These are phyloP conservation scores for Parachaetomium inaequale DNA, from an alignment of 495 filamentous ascomycete species.

Conservation along the genomic window DNA sequence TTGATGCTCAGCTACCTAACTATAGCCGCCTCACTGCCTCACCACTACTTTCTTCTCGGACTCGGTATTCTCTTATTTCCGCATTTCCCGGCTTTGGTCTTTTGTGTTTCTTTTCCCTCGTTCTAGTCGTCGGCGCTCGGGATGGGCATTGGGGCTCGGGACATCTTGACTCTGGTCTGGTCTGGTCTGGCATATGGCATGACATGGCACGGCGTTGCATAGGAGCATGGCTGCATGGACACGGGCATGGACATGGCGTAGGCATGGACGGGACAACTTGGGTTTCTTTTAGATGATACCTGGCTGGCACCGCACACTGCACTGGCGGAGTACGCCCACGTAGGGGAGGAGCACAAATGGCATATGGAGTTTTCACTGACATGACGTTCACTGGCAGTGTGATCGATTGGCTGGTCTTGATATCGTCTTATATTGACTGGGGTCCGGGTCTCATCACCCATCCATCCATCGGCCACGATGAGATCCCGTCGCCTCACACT, in stretches of 20 bases:
- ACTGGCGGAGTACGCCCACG: neutral
- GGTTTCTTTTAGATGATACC: neutral
- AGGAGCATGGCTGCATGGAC: too few species aligned
- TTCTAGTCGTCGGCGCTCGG: neutral
- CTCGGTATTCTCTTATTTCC: neutral
- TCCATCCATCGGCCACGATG: too few species aligned
- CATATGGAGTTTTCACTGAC: neutral
- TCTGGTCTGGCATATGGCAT: slow-evolving; percentile 3
- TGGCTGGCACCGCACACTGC: neutral
- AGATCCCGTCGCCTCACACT: too few species aligned
- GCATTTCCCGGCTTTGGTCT: neutral
- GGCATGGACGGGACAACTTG: neutral
- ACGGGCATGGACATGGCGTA: neutral
- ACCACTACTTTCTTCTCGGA: neutral
- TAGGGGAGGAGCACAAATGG: neutral
- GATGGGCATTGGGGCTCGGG: neutral
- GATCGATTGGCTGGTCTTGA: too few species aligned
- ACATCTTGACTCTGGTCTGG: neutral
- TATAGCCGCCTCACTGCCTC: too few species aligned
- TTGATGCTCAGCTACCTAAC: neutral
- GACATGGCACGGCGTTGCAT: slow-evolving; percentile 1
- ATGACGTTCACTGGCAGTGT: too few species aligned
- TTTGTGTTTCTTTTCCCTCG: neutral
- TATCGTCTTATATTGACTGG: too few species aligned
- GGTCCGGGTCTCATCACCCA: too few species aligned